Evolutionary conservation across 2,329 filamentous ascomycete genomes (phyloP), one percentile per base, ranked within the genome.

Genomic region (Lizonia empirigonia): DNA sequence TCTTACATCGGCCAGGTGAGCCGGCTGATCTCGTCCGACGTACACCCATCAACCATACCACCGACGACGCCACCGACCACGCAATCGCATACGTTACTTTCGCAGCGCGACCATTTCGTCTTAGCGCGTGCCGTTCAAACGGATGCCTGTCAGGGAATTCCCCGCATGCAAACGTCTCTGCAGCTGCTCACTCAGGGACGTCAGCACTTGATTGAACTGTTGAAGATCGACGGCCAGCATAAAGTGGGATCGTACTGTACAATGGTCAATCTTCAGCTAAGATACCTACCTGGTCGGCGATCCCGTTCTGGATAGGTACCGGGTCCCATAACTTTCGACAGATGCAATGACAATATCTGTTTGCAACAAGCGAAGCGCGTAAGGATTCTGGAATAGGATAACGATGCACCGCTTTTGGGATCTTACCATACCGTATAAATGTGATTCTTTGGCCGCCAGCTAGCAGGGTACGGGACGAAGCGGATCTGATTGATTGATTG

Each of bases 271-370:
- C 36, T 5, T 26, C 19, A 19, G n/a, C 16, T 20, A 18, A n/a
- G n/a, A n/a, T 8, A 36, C 16, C 23, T 33, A 49, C 51, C 51
- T 50, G 16, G 45, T 33, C 44, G 45, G 40, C 45, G 51, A 54
- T 50, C 44, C 38, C 34, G 42, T 44, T 44, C 12, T 48, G 34
- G 37, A 33, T 23, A 27, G 23, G 35, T 32, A 26, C 13, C 9
- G 20, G 32, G 35, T 34, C 36, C 38, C 47, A 35, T 24, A 33
- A 47, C 40, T 44, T 47, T 50, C 35, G 19, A 36, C 24, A 34
- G 41, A 26, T 50, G 32, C 20, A n/a, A 19, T 41, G 16, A 10
- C 34, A 26, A 13, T 29, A 38, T 50, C 30, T 33, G 42, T 46
- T 37, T 13, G 30, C 26, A 27, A 45, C 13, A 37, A 29, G 45